These are phyloP conservation scores for Aspergillus homomorphus DNA, from an alignment of 495 filamentous ascomycete species.

Conservation along the genomic window DNA sequence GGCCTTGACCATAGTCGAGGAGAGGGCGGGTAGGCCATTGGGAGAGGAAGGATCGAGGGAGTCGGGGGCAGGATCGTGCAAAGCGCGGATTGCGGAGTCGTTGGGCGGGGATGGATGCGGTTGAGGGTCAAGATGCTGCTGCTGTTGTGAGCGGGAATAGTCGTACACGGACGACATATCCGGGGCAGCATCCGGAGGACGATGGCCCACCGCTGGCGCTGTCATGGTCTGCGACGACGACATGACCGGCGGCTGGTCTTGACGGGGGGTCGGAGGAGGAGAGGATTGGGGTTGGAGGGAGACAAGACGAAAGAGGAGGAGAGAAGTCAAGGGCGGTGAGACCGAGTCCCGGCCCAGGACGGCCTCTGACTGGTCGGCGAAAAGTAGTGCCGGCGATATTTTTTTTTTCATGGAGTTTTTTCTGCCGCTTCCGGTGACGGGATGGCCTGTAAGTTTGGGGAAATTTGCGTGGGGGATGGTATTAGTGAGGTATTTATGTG, in stretches of 20 bases:
- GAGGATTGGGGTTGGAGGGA: conserved; percentile 22
- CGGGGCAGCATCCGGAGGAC: conserved; percentile 45
- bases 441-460: not conserved
- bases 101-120: conserved; percentile 37
- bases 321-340: conserved; percentile 12
- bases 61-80: conserved; percentile 46
- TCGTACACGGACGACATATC: conserved; percentile 40
- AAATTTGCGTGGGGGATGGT: not conserved
- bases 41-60: conserved; percentile 21
- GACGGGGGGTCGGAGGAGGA: conserved; percentile 19
- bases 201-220: conserved; percentile 52
- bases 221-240: conserved; percentile 57
- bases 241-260: conserved; percentile 40
- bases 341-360: conserved; percentile 20
- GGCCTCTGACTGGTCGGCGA: conserved; percentile 11
- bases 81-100: conserved; percentile 46
- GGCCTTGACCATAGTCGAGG: conserved; percentile 35
- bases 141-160: conserved; percentile 34
- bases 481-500: not conserved
- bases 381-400: conserved; percentile 26
- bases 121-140: conserved; percentile 24
- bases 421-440: conserved; percentile 5
- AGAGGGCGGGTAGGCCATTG: conserved; percentile 30
- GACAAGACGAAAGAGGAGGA: conserved; percentile 30
- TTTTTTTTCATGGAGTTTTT: conserved; percentile 20